Base-by-base conservation (phyloP, 352 stramenopile genomes). In the Globisporangium nodosum region DNA sequence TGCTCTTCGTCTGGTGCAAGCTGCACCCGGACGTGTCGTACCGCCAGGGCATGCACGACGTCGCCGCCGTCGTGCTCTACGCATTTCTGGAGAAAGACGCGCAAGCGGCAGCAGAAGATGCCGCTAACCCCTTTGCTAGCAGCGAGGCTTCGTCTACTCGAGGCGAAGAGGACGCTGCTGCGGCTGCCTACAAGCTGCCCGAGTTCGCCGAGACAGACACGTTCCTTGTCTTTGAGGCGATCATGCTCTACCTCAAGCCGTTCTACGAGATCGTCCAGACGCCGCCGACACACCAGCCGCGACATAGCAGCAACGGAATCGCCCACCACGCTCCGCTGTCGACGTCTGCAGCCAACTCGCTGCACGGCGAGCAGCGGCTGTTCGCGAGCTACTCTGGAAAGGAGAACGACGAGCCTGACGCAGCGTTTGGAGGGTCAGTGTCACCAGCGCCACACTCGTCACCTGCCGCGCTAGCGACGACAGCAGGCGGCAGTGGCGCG, bases 1-100 rank as follows among this genome's bases (percentile, higher is more conserved):
- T 92, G 33, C 71, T 94, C 5, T 94, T 94, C 43, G 76, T 92
- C 21, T 94, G 85, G 85, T 92, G 82, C 63, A 85, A 85, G 43
- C 55, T 90, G 50, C 78, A 94, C 51, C 73, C 85, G 6, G 78
- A 89, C 30, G 76, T 94, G 50, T 83, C 81, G n/a, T 94, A 94
- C 45, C 78, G 84, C 24, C 84, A 94, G 61, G 84, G 84, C 9
- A 94, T 94, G 84, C 84, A 94, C 56, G 84, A 94, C 52, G 79
- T 94, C 50, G 80, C 75, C 2, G 81, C 81, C 0, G 81, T 94
- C 9, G 77, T 94, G 30, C 74, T 94, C 27, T 94, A 85, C 49
- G 75, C 84, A 8, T 87, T 90, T 30, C 53, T 81, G 8, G 52
- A 68, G 1, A 69, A 52, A 18, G 24, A 24, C 49, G 35, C 24